Conservation (phyloP, 345 rosid genomes). For the Citrus australasica region DNA sequence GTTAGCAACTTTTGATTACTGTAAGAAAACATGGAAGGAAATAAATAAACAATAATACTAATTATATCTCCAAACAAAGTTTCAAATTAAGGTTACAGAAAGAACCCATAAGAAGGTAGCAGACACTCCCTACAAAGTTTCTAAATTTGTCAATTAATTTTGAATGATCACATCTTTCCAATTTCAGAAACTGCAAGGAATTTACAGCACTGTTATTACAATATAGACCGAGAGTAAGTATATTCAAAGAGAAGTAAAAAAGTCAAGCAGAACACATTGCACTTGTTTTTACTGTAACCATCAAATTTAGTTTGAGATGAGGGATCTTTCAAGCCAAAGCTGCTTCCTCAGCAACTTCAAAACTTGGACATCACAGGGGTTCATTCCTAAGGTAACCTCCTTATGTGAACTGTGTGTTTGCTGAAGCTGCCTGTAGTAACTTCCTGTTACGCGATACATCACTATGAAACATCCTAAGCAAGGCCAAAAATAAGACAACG, state of each 20-base stretch:
- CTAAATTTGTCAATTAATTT: not conserved
- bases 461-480: not conserved
- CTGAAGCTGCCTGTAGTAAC: not conserved
- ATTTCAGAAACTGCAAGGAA: not conserved
- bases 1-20: not conserved
- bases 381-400: not conserved
- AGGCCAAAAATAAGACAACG: not conserved
- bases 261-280: not conserved
- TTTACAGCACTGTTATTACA: not conserved
- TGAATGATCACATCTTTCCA: not conserved
- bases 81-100: not conserved
- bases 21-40: not conserved
- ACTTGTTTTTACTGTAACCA: not conserved
- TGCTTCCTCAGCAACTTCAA: not conserved
- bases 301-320: not conserved
- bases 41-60: not conserved
- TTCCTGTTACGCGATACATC: not conserved
- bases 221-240: not conserved
- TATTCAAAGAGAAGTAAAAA: not conserved
- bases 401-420: not conserved
- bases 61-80: constrained; percentile 5
- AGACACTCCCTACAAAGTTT: not conserved
- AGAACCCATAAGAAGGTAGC: not conserved
- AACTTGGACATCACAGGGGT: not conserved
- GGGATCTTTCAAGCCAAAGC: not conserved